Conservation (phyloP, 148 eudicot genomes). For the Persicaria tinctoria region DNA sequence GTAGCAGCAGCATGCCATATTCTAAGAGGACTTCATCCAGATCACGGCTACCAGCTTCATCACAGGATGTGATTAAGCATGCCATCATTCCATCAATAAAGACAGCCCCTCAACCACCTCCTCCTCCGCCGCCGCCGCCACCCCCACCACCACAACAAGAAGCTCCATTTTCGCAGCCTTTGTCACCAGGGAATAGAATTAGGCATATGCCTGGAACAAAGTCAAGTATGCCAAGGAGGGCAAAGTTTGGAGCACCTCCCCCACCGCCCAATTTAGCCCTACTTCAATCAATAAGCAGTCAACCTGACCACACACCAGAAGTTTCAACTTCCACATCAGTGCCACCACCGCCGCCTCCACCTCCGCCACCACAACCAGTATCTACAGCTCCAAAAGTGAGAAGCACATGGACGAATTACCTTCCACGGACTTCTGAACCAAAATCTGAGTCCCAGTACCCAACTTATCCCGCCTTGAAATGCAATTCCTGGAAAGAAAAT, state of each 20-base stretch:
- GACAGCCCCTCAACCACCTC: conserved; percentile 29
- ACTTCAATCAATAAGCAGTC: conserved; percentile 36
- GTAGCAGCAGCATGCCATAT: conserved; percentile 32
- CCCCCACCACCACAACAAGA: conserved; percentile 15
- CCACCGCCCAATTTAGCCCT: conserved; percentile 55
- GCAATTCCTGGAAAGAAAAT: not conserved
- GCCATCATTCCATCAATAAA: conserved; percentile 49
- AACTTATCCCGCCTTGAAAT: conserved; percentile 17
- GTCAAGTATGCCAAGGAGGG: conserved; percentile 14
- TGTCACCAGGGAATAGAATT: conserved; percentile 5
- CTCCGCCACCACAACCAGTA: conserved; percentile 26
- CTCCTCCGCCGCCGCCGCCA: conserved; percentile 28
- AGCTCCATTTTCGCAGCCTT: conserved; percentile 14
- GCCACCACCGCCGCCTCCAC: conserved; percentile 37
- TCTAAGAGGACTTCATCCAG: conserved; percentile 85
- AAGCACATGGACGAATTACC: conserved; percentile 3
- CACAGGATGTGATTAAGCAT: conserved; percentile 47
- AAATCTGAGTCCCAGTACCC: conserved; percentile 19
- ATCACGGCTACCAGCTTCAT: conserved; percentile 32
- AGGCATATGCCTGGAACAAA: conserved; percentile 2
- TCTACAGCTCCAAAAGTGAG: conserved; percentile 23
- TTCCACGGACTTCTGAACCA: conserved; percentile 13
- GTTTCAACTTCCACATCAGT: conserved; percentile 20
- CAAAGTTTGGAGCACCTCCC: conserved; percentile 1
- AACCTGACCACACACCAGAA: conserved; percentile 26